Evolutionary conservation across 2,329 filamentous ascomycete species (phyloP).

Genomic region (Talaromyces sp.): DNA sequence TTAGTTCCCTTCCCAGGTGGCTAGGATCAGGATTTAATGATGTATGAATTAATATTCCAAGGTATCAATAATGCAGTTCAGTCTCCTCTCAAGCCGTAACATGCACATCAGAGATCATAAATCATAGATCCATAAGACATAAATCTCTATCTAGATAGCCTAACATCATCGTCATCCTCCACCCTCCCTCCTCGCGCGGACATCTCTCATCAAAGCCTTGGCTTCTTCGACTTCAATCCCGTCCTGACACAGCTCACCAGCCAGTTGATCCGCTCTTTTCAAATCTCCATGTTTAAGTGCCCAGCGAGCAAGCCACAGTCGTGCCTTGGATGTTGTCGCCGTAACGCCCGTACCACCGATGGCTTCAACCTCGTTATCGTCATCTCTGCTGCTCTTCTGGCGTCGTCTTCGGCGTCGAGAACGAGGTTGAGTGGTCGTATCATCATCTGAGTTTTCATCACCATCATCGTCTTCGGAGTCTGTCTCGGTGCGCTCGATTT

Average conservation of each 20-base stretch:
- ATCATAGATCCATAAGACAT: neutral
- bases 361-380: conserved; percentile 40
- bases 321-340: conserved; percentile 82
- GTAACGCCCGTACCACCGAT: conserved; percentile 74
- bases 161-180: conserved; percentile 15
- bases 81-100: neutral
- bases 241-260: conserved; percentile 90
- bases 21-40: neutral
- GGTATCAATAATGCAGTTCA: neutral
- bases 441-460: conserved; percentile 32
- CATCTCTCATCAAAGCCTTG: conserved; percentile 84
- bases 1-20: neutral
- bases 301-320: conserved; percentile 87
- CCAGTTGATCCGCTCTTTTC: conserved; percentile 71
- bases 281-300: conserved; percentile 75
- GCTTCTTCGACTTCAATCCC: conserved; percentile 96
- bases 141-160: neutral
- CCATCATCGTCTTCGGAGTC: conserved; percentile 32
- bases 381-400: conserved; percentile 28
- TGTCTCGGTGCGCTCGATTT: conserved; percentile 38
- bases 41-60: neutral
- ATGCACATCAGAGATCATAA: neutral
- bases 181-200: conserved; percentile 69
- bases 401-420: conserved; percentile 24
- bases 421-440: conserved; percentile 32